A percentile compares a stretch with the other conserved stretches of the same genome.
Evolutionary conservation across 352 stramenopile species (phyloP).

Genomic region (Pythium biforme): DNA sequence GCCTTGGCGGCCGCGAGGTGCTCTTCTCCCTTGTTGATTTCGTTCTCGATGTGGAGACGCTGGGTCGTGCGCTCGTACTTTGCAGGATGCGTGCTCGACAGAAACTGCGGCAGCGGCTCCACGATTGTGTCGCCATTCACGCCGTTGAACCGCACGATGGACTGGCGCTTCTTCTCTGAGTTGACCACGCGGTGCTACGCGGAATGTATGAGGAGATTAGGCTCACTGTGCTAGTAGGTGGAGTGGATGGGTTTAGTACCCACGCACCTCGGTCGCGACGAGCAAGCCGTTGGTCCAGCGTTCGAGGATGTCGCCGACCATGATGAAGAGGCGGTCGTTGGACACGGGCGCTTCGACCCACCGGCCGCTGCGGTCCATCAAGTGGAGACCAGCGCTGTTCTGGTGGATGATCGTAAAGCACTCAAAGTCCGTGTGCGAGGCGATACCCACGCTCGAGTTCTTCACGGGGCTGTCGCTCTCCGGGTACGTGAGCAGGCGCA

Average conservation of each 20-base stretch:
- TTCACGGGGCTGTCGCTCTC: constrained; percentile 42
- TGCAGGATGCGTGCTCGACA: constrained; percentile 42
- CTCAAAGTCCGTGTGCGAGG: constrained; percentile 84
- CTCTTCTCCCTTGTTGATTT: constrained; percentile 71
- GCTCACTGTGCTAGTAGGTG: too few species aligned
- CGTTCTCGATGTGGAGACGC: constrained; percentile 35
- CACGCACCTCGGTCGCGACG: constrained; percentile 62
- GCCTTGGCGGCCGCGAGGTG: constrained; percentile 63
- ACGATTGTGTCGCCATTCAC: constrained; percentile 70
- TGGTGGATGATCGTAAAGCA: constrained; percentile 87
- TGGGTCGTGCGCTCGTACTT: constrained; percentile 52
- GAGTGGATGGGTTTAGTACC: too few species aligned
- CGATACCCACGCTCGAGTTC: constrained; percentile 72
- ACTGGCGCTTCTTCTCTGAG: constrained; percentile 71
- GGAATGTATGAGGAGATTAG: too few species aligned
- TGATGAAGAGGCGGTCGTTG: constrained; percentile 71
- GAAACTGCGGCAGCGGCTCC: constrained; percentile 57
- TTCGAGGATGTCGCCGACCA: constrained; percentile 82
- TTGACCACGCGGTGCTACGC: constrained; percentile 85
- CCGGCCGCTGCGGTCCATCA: constrained; percentile 50
- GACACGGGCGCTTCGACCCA: constrained; percentile 76
- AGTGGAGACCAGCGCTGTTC: constrained; percentile 67
- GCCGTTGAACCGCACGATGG: constrained; percentile 83
- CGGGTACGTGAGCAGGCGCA: constrained; percentile 76
- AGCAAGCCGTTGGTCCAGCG: constrained; percentile 80